Evolutionary conservation across 805 yeast genomes (phyloP).

Genomic region (Saturnispora sanitii): DNA sequence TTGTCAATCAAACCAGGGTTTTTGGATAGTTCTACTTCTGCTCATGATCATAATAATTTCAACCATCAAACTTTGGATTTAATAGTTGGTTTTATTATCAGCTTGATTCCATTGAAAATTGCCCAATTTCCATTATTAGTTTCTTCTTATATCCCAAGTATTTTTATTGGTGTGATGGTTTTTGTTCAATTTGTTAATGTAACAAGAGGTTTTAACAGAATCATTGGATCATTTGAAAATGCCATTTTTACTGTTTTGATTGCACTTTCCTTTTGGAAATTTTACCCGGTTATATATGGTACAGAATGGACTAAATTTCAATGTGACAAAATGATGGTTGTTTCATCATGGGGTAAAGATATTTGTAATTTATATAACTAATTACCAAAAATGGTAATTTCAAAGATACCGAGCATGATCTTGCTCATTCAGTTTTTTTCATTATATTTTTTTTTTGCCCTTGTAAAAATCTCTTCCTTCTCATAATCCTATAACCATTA

Average conservation of each 20-base stretch:
- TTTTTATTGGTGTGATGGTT: slow-evolving; percentile 39
- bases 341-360: slow-evolving; percentile 13
- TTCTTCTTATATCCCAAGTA: slow-evolving; percentile 40
- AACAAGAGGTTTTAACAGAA: slow-evolving; percentile 23
- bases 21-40: not conserved
- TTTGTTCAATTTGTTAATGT: slow-evolving; percentile 37
- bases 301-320: slow-evolving; percentile 32
- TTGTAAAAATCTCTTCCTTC: too few relatives aligned
- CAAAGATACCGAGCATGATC: not conserved
- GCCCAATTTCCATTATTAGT: slow-evolving; percentile 32
- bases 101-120: slow-evolving; percentile 45
- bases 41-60: slow-evolving; percentile 12
- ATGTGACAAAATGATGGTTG: slow-evolving; percentile 26
- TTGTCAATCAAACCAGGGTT: slow-evolving; percentile 17
- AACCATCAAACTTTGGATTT: slow-evolving; percentile 27
- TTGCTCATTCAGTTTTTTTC: not conserved
- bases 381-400: slow-evolving; percentile 1
- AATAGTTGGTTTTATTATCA: slow-evolving; percentile 47
- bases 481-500: too few relatives aligned
- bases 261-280: slow-evolving; percentile 22
- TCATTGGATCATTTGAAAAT: slow-evolving; percentile 24
- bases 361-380: slow-evolving; percentile 9
- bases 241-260: slow-evolving; percentile 16
- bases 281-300: slow-evolving; percentile 39
- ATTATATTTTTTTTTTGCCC: too few relatives aligned